phyloP scores from a whole-genome alignment of 352 stramenopile species.

The Peronospora destructor region DNA sequence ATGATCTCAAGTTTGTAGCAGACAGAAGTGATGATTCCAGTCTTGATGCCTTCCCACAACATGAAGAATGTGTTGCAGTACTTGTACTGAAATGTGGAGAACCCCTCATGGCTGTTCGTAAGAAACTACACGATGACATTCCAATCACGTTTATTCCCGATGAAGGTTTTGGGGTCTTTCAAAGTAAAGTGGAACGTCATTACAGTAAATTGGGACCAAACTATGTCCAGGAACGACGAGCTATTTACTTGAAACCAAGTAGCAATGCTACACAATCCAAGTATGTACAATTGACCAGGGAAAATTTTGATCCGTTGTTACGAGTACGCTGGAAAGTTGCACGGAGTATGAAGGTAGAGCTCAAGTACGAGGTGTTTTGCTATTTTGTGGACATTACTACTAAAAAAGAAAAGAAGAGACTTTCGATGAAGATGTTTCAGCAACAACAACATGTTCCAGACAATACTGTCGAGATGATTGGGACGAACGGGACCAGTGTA shows the following conservation, averaged over 20 bases:
- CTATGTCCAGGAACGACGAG: constrained; percentile 57
- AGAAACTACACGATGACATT: constrained; percentile 77
- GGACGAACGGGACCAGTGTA: constrained; percentile 10
- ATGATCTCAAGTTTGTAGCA: constrained; percentile 32
- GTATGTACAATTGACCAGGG: constrained; percentile 62
- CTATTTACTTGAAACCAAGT: constrained; percentile 69
- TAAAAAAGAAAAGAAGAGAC: constrained; percentile 56
- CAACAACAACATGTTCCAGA: constrained; percentile 22
- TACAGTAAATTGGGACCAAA: constrained; percentile 52
- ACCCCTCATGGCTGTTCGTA: constrained; percentile 65
- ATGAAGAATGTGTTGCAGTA: constrained; percentile 55
- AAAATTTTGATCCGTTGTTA: constrained; percentile 66
- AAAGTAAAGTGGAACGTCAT: constrained; percentile 70
- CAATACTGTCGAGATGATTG: constrained; percentile 16
- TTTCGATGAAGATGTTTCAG: constrained; percentile 64
- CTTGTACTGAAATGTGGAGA: constrained; percentile 78
- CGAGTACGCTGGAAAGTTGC: constrained; percentile 65
- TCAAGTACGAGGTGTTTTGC: constrained; percentile 74
- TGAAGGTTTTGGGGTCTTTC: constrained; percentile 69
- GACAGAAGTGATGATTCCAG: constrained; percentile 24
- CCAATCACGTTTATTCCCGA: constrained; percentile 56
- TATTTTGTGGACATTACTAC: constrained; percentile 68
- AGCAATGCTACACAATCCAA: constrained; percentile 76
- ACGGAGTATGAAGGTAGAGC: constrained; percentile 69
- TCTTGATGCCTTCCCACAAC: constrained; percentile 41